These are phyloP conservation scores for Termitomyces sp. DNA, from an alignment of 768 basidiomycete genomes.

Conservation along the genomic window DNA sequence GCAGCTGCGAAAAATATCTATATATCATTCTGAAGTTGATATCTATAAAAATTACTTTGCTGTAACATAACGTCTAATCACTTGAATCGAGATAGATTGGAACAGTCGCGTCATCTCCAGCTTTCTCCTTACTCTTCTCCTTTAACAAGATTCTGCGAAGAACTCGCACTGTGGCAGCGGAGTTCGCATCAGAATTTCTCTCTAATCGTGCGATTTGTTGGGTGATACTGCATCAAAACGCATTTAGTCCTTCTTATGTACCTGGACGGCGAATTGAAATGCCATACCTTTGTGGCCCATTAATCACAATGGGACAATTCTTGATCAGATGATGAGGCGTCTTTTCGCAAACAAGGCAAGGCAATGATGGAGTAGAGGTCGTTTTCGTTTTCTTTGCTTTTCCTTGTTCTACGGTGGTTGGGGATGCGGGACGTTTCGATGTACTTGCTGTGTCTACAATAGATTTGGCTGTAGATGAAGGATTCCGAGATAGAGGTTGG, in stretches of 20 bases:
- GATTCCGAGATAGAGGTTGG: neutral
- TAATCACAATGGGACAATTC: constrained; percentile 49
- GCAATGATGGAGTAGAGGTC: constrained; percentile 3
- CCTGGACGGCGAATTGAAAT: neutral
- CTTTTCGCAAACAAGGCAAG: constrained; percentile 47
- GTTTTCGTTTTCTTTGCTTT: constrained; percentile 30
- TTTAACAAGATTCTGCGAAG: constrained; percentile 33
- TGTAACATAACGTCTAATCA: constrained; percentile 7
- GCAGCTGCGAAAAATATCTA: neutral
- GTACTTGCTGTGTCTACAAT: constrained; percentile 13
- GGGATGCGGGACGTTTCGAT: constrained; percentile 32
- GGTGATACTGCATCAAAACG: constrained; percentile 27
- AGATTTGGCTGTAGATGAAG: neutral
- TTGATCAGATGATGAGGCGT: constrained; percentile 33
- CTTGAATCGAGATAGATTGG: constrained; percentile 13
- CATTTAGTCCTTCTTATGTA: neutral
- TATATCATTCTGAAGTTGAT: neutral
- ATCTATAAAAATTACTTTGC: neutral
- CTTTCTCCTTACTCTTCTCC: constrained; percentile 24
- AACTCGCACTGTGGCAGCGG: constrained; percentile 25
- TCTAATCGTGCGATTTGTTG: constrained; percentile 40
- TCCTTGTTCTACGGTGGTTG: constrained; percentile 15
- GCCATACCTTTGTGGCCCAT: constrained; percentile 50
- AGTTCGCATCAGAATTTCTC: constrained; percentile 32
- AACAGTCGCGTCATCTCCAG: constrained; percentile 13